Conservation (phyloP, 2,329 filamentous ascomycete genomes). For the Epichloe glyceriae region DNA sequence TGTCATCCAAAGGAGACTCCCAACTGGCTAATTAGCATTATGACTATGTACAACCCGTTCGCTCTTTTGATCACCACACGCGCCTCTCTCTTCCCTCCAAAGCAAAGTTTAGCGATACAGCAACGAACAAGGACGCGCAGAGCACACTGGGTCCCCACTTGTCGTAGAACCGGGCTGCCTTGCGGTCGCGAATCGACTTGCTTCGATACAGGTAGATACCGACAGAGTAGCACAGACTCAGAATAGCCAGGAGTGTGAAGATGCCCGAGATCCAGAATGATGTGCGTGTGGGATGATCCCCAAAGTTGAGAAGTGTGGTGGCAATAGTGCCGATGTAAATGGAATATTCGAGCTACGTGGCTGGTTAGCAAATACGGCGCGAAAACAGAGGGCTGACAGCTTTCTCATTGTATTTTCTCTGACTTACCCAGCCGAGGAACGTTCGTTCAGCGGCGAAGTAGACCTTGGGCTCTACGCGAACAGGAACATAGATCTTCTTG, state of each 20-base stretch:
- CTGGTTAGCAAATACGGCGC: slow-evolving; percentile 9
- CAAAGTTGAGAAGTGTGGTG: slow-evolving; percentile 72
- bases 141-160: slow-evolving; percentile 70
- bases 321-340: slow-evolving; percentile 88
- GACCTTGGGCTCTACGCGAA: slow-evolving; percentile 94
- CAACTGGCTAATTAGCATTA: too few relatives aligned
- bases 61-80: slow-evolving; percentile 31
- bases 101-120: slow-evolving; percentile 68
- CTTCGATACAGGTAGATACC: slow-evolving; percentile 81
- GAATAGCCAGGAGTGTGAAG: slow-evolving; percentile 71
- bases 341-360: slow-evolving; percentile 70
- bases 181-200: slow-evolving; percentile 66
- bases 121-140: slow-evolving; percentile 58
- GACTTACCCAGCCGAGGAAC: slow-evolving; percentile 77
- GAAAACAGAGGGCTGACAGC: neutral
- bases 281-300: slow-evolving; percentile 39
- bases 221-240: slow-evolving; percentile 72
- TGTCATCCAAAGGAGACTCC: too few relatives aligned
- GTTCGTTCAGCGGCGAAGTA: slow-evolving; percentile 94
- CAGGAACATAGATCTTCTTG: slow-evolving; percentile 90
- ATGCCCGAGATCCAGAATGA: slow-evolving; percentile 58
- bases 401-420: too few relatives aligned
- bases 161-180: slow-evolving; percentile 86
- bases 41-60: too few relatives aligned
- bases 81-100: slow-evolving; percentile 54